Evolutionary conservation across 1,284 basidiomycete species (phyloP).

Genomic region (Cryptococcus neoformans): DNA sequence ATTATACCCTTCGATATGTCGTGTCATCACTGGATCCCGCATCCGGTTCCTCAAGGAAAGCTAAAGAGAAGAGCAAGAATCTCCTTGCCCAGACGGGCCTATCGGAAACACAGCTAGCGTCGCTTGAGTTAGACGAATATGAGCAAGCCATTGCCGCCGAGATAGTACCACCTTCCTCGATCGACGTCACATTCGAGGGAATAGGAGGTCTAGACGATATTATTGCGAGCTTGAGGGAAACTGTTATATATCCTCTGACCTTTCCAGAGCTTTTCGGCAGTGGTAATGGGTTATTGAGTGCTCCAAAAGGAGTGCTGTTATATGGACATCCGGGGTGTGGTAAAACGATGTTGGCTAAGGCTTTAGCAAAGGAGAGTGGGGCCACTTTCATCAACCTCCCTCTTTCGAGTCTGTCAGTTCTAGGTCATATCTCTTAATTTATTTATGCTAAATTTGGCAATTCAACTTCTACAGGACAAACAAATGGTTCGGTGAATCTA

Average conservation of each 20-base stretch:
- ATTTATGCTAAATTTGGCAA: constrained; percentile 28
- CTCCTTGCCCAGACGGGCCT: constrained; percentile 41
- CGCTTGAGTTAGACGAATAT: constrained; percentile 55
- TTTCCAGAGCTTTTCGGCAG: constrained; percentile 87
- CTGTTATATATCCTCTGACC: constrained; percentile 92
- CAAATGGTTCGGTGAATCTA: constrained; percentile 98
- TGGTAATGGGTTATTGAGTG: constrained; percentile 54
- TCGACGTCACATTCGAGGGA: constrained; percentile 52
- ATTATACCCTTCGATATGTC: constrained; percentile 48
- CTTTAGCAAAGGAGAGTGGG: constrained; percentile 91
- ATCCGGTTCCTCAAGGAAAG: constrained; percentile 31
- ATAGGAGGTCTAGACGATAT: constrained; percentile 95
- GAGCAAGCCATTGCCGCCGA: constrained; percentile 56
- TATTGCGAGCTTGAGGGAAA: constrained; percentile 86
- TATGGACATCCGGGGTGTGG: constrained; percentile 91
- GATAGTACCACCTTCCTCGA: constrained; percentile 53
- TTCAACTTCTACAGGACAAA: constrained; percentile 53
- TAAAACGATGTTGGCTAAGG: constrained; percentile 94
- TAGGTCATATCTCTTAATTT: constrained; percentile 58
- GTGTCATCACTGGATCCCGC: constrained; percentile 30
- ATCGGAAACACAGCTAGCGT: constrained; percentile 48
- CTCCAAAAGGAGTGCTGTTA: constrained; percentile 67
- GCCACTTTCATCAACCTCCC: constrained; percentile 95
- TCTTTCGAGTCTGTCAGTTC: constrained; percentile 58
- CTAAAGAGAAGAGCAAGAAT: constrained; percentile 42